These are phyloP conservation scores for Parmelia sp. DNA, from an alignment of 495 filamentous ascomycete species.

Conservation along the genomic window DNA sequence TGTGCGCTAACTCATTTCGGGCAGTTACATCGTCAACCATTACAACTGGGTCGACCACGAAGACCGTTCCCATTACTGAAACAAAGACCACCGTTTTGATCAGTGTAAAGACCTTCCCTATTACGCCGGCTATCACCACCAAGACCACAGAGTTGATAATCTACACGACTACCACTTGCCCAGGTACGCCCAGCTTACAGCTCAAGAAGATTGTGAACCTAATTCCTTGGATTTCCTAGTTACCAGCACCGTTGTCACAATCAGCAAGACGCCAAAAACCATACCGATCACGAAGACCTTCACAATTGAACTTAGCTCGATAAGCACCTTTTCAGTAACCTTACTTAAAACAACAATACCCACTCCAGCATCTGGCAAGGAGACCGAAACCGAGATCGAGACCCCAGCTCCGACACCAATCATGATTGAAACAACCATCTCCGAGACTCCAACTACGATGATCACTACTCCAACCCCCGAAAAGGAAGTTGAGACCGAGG, in stretches of 20 bases:
- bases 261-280: not conserved
- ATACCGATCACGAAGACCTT: constrained; percentile 1
- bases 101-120: not conserved
- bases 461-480: not conserved
- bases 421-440: not conserved
- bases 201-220: not conserved
- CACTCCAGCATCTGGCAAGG: not conserved
- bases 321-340: constrained; percentile 6
- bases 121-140: not conserved
- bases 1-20: not conserved
- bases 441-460: not conserved
- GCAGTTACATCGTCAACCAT: not conserved
- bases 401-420: not conserved
- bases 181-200: not conserved
- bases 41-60: not conserved
- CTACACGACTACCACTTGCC: constrained; percentile 20
- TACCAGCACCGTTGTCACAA: constrained; percentile 11
- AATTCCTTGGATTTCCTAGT: constrained; percentile 5
- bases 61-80: not conserved
- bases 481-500: not conserved
- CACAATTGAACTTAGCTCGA: constrained; percentile 1
- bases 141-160: not conserved
- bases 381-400: not conserved
- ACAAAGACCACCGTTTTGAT: not conserved
- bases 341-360: not conserved